Base-by-base conservation (phyloP, 208 protist species). In the Crithidia fasciculata region DNA sequence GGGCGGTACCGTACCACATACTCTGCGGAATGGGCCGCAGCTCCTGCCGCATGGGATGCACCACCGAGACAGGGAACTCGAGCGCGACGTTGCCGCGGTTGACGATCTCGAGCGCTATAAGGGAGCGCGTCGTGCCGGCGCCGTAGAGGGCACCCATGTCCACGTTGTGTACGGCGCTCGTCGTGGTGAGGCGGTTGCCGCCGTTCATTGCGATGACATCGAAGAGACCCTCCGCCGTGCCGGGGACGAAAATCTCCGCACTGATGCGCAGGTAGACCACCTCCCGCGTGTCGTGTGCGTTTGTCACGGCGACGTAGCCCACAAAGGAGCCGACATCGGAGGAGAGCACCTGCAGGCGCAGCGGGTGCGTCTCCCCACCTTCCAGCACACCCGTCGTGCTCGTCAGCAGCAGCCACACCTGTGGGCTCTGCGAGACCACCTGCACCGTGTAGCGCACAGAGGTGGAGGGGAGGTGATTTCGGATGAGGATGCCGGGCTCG, bases 11-110 rank as follows among this genome's bases (percentile, higher is more conserved):
- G 61, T 79, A 56, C 67, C 59, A 79, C n/a, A 54, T 44, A 12
- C 52, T 69, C 43, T 39, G 74, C n/a, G 55, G 72, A 15, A 87
- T 76, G 44, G 82, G 82, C 54, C 81, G 85, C 73, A 93, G 77
- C 78, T 96, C 88, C 56, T 91, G 80, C 15, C 86, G 88, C 68
- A 96, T 89, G 19, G 92, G 89, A 57, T 89, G 86, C 52, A 94
- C 83, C 16, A 96, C 92, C n/a, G 88, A 88, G 13, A 94, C 76
- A 13, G 90, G 87, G 63, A 97, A 97, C 83, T 97, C 90, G 40
- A 97, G 78, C 13, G 89, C 81, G 47, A 92, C 84, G 52, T 49
- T 82, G 19, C 84, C 75, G 47, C 83, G 80, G 75, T 97, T 97
- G 13, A 86, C 79, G 55, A 97, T 92, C 62, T 95, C 87, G 8